Evolutionary conservation across 2,329 filamentous ascomycete genomes (phyloP), one percentile per base, ranked within the genome.

Genomic region (Madurella mycetomatis): DNA sequence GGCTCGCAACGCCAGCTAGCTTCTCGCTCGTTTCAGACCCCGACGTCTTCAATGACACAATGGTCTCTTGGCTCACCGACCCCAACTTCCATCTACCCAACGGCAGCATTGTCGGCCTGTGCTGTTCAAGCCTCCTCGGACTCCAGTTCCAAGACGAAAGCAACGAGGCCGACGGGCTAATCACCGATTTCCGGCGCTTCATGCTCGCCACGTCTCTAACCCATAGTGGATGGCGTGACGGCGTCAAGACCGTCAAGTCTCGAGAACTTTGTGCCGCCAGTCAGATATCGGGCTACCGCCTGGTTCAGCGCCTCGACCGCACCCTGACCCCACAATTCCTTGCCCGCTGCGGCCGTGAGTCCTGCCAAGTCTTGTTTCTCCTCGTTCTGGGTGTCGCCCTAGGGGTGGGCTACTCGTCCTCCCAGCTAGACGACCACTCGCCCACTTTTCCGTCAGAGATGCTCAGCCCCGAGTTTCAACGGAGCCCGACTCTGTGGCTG

Each of bases 401-500:
- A 1, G 66, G 65, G 5, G 59, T 68, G 5, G 61, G 64, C n/a
- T 65, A 66, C 52, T 62, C 63, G 16, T 56, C 59, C 1, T 55
- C 47, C 3, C 19, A 52, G 9, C 47, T 61, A 3, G 57, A 62
- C 9, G 58, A 59, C 4, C 41, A 17, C n/a, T 60, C 60, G 25
- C 60, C 60, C 1, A 44, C 51, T 3, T 61, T 62, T 17, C 59
- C 62, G 0, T 48, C 63, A 39, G 61, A 60, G 17, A 30, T 50
- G 41, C 47, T 67, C 12, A 58, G 54, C 12, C 51, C 58, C 11
- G 62, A 65, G 49, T 62, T 67, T 44, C 66, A 62, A 12, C 62
- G 65, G 44, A 69, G 66, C 53, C 67, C 67, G 37, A 68, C 66
- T 5, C 59, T 67, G 19, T 68, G 66, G 66, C 46, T 69, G 16